Base-by-base conservation (phyloP, 169 alveolate genomes). In the Cryptosporidium sp. region DNA sequence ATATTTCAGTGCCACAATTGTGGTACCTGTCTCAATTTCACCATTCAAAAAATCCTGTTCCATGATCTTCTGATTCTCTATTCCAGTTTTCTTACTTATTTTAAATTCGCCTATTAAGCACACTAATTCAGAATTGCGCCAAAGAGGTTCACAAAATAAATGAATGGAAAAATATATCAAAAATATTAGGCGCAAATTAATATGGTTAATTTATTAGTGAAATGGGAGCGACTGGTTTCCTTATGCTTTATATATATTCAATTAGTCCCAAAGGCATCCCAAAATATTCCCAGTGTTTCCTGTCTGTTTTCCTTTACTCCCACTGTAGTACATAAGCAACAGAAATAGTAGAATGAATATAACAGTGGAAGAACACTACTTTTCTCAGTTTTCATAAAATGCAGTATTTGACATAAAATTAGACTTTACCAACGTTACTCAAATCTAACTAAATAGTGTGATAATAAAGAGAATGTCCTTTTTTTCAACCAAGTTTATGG, bases 1-100 rank as follows among this genome's bases (percentile, higher is more conserved):
- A 86, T 93, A 96, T 52, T 94, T 93, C 84, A 96, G 86, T 3
- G 98, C 98, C 29, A 97, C 92, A 61, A 97, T 95, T 50, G 99
- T 96, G 67, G 98, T 97, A 5, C 97, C 97, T 75, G 94, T 95
- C 48, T 93, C 52, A 21, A 95, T 92, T 23, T 89, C 94, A 21
- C 86, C 85, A 29, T 80, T 62, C 41, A 62, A 26, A 70, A 70
- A 70, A 29, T 70, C 84, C 43, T 18, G 67, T 43, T 70, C 84
- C 84, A 70, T 70, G 43, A 29, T 33, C 31, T 65, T 23, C 48
- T 5, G 48, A 23, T n/a, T 51, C 70, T 62, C 12, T 18, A 16
- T 52, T n/a, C 67, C 37, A 55, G 18, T 21, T 55, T 26, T 55
- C 67, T 26, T 8, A 65, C 9, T 65, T 65, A 65, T 37, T 65